phyloP scores from a whole-genome alignment of 805 yeast genomes.

The Cyberlindnera veronae region DNA sequence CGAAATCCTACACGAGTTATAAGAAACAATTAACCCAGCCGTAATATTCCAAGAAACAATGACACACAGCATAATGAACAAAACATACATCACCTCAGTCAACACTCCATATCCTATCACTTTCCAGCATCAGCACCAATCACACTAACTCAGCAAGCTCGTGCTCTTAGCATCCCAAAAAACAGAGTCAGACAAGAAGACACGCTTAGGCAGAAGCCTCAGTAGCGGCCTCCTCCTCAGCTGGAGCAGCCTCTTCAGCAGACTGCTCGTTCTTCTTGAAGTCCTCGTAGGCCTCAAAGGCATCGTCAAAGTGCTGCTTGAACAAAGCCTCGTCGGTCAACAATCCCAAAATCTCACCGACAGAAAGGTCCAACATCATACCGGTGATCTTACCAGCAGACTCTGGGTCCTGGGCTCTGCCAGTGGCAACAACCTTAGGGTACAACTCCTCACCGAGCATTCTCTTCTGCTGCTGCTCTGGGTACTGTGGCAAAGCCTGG shows the following conservation, averaged over 20 bases:
- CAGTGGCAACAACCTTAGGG: conserved; percentile 84
- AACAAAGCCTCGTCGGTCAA: conserved; percentile 88
- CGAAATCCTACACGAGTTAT: background rate
- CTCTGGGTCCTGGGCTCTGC: conserved; percentile 85
- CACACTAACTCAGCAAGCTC: background rate
- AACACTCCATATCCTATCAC: background rate
- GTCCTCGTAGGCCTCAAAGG: conserved; percentile 89
- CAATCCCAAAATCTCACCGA: conserved; percentile 82
- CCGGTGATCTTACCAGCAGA: conserved; percentile 99
- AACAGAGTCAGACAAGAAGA: background rate
- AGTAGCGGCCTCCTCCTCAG: conserved; percentile 14
- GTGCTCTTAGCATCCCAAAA: conserved; percentile 1
- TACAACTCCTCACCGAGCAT: conserved; percentile 96
- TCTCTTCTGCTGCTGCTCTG: conserved; percentile 94
- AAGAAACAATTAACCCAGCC: conserved; percentile 2
- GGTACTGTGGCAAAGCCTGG: conserved; percentile 58
- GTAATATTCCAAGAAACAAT: conserved; percentile 3
- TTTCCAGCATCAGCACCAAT: conserved; percentile 1
- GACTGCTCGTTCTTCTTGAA: conserved; percentile 49
- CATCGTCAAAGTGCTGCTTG: conserved; percentile 90
- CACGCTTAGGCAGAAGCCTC: conserved; percentile 14
- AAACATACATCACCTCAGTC: too few relatives aligned
- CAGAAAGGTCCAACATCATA: conserved; percentile 95
- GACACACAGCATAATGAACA: background rate
- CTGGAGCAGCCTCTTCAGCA: conserved; percentile 13